Evolutionary conservation across 2,329 filamentous ascomycete genomes (phyloP), one percentile per base, ranked within the genome.

Genomic region (Proliferodiscus dingleyae): DNA sequence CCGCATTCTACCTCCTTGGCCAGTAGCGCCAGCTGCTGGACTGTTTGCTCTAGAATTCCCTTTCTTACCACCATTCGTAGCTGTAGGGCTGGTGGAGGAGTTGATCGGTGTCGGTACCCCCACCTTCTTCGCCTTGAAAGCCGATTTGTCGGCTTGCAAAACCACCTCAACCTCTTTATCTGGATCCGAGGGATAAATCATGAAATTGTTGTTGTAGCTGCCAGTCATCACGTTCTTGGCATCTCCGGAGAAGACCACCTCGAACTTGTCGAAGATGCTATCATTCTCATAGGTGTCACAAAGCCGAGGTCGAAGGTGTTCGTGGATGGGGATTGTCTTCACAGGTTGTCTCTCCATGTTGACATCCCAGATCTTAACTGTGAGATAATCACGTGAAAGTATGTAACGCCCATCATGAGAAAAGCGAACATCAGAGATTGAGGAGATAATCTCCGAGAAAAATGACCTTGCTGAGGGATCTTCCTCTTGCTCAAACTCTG

Each of bases 141-240:
- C 93, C 46, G 89, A 95, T 74, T 98, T 98, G 67, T 98, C 93
- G 30, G 93, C 93, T 68, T 98, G 93, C 46, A 98, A 74, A 37
- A 98, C 93, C 38, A 98, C 90, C 68, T 98, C 93, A 3, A 91
- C 91, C 65, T 98, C 93, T 71, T 94, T 94, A 56, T 91, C 88
- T 5, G 90, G 87, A 61, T 97, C 91, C 21, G 90, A 93, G 4
- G 93, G 93, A 67, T 97, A 98, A 64, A 98, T 98, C 93, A 98
- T 98, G 75, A 98, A 97, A 73, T 98, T 98, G 74, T 98, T 98
- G 78, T 98, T 98, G 75, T 98, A 98, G 65, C 89, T 96, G 59
- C 93, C 93, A 5, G 93, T 98, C 93, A 98, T 98, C 56, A 97
- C 93, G 60, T 98, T 97, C 77, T 95, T 94, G 30, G 89, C 89